Evolutionary conservation across 2,329 filamentous ascomycete species (phyloP).

Genomic region (Neonectria magnoliae): DNA sequence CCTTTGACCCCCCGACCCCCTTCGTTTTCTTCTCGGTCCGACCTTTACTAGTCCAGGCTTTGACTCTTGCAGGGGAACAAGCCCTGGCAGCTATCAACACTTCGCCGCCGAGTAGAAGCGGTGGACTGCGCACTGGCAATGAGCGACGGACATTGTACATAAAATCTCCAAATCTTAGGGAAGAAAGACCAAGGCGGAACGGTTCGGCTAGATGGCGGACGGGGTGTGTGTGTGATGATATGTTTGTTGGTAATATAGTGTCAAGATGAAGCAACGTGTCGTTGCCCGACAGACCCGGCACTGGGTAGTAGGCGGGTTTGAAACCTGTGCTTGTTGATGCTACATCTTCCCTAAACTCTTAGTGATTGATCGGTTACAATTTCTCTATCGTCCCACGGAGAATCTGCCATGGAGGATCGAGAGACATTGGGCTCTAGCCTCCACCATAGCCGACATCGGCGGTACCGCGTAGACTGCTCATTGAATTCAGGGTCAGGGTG

Average conservation of each 20-base stretch:
- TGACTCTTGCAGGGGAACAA: slow-evolving; percentile 1
- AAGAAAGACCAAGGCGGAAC: slow-evolving; percentile 21
- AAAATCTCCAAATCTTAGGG: slow-evolving; percentile 36
- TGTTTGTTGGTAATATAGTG: slow-evolving; percentile 33
- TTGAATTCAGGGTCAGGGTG: neutral
- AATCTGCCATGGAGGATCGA: neutral
- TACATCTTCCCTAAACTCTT: neutral
- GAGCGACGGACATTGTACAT: slow-evolving; percentile 37
- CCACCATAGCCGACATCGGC: slow-evolving; percentile 3
- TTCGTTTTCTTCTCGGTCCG: slow-evolving; percentile 29
- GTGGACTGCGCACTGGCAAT: slow-evolving; percentile 12
- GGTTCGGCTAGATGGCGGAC: slow-evolving; percentile 32
- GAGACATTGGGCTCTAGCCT: neutral
- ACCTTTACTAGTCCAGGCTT: slow-evolving; percentile 15
- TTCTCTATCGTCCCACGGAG: neutral
- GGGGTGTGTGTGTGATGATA: slow-evolving; percentile 37
- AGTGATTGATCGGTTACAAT: neutral
- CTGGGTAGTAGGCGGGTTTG: slow-evolving; percentile 18
- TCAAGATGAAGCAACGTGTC: slow-evolving; percentile 34
- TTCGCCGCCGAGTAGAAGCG: slow-evolving; percentile 7
- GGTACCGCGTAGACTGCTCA: neutral
- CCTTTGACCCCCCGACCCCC: slow-evolving; percentile 25
- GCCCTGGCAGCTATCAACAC: neutral
- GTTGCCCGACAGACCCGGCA: slow-evolving; percentile 2
- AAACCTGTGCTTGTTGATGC: neutral